Evolutionary conservation across 306 rosid species (phyloP).

Genomic region (Quercus alba): DNA sequence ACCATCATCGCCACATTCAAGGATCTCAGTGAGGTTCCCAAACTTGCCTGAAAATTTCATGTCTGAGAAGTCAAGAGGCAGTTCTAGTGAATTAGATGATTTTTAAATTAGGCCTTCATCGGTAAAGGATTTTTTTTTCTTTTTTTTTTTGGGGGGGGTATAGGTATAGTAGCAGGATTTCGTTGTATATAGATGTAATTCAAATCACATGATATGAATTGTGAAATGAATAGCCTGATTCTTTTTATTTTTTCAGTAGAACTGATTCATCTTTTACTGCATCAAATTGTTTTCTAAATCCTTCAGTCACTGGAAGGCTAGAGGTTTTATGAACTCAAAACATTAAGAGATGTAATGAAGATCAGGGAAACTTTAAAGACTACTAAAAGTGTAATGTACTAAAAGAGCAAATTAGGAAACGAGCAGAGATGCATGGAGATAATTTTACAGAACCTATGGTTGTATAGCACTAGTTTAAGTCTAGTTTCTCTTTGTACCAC

Average conservation of each 20-base stretch:
- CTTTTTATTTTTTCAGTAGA: too few species aligned
- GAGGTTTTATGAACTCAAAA: background rate
- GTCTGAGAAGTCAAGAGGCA: slow-evolving; percentile 39
- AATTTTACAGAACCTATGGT: too few species aligned
- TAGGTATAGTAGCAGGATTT: background rate
- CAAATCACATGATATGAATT: background rate
- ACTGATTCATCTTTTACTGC: background rate
- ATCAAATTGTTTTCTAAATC: background rate
- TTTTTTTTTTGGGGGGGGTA: background rate
- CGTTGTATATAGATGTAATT: background rate
- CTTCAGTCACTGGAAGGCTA: background rate
- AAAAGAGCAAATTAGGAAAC: background rate
- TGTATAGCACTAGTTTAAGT: too few species aligned
- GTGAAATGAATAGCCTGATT: background rate
- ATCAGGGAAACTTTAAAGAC: background rate
- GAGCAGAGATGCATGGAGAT: too few species aligned
- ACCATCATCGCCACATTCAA: slow-evolving; percentile 25
- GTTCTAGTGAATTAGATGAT: slow-evolving; percentile 34
- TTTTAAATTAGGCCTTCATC: slow-evolving; percentile 13
- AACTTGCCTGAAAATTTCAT: slow-evolving; percentile 43
- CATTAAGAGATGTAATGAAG: background rate
- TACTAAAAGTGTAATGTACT: background rate
- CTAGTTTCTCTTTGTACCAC: too few species aligned
- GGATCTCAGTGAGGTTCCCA: slow-evolving; percentile 35
- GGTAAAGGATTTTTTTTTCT: background rate